Percentiles rank a stretch among this genome's conserved stretches.
phyloP scores from a whole-genome alignment of 2,329 filamentous ascomycete species.

The Plectosphaerella sp. region DNA sequence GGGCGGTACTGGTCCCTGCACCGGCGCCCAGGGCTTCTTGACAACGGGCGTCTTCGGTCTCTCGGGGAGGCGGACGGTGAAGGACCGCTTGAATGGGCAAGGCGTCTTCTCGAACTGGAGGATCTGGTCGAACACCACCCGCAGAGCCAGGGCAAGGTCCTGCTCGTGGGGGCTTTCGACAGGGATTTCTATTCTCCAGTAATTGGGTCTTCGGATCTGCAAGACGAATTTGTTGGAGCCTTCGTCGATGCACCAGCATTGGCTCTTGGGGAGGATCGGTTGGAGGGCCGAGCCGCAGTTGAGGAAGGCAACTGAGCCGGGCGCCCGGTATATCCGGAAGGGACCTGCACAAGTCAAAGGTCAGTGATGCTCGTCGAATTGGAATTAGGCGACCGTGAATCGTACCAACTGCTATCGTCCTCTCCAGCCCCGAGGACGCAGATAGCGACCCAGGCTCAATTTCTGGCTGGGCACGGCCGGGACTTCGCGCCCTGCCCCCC shows the following conservation, averaged over 20 bases:
- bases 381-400: not conserved
- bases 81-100: slow-evolving; percentile 77
- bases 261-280: slow-evolving; percentile 82
- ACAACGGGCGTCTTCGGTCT: slow-evolving; percentile 59
- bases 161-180: slow-evolving; percentile 59
- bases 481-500: slow-evolving; percentile 23
- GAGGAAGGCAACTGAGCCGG: slow-evolving; percentile 81
- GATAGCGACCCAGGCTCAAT: slow-evolving; percentile 60
- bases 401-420: slow-evolving; percentile 72
- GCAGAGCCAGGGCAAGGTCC: slow-evolving; percentile 61
- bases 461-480: slow-evolving; percentile 29
- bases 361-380: not conserved
- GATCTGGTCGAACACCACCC: slow-evolving; percentile 64
- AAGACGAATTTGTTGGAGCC: slow-evolving; percentile 78
- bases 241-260: slow-evolving; percentile 91
- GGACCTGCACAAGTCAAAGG: slow-evolving; percentile 44
- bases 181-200: slow-evolving; percentile 87
- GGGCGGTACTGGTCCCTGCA: slow-evolving; percentile 25
- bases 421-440: slow-evolving; percentile 72
- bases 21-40: slow-evolving; percentile 65
- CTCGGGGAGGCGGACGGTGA: slow-evolving; percentile 70
- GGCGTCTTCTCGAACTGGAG: slow-evolving; percentile 83
- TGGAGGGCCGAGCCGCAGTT: slow-evolving; percentile 81
- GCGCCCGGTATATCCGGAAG: slow-evolving; percentile 80
- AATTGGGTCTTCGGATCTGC: slow-evolving; percentile 75